Percentiles rank a stretch among this genome's conserved stretches.
Conservation (phyloP, 768 basidiomycete species). For the Paxillus involutus region DNA sequence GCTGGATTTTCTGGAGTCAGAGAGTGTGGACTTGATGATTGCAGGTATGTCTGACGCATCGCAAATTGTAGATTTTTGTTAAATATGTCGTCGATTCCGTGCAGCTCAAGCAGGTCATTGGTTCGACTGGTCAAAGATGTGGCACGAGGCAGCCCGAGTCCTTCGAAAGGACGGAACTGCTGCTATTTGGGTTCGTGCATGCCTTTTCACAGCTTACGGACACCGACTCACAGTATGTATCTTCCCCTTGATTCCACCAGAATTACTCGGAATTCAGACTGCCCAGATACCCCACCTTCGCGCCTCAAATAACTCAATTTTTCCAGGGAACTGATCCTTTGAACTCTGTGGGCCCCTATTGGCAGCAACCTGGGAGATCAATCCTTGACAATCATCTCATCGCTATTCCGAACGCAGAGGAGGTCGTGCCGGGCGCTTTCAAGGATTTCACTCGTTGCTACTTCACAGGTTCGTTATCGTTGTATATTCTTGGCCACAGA, state of each 20-base stretch:
- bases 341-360: constrained; percentile 67
- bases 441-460: constrained; percentile 49
- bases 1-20: constrained; percentile 46
- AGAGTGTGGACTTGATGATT: constrained; percentile 66
- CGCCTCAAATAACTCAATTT: constrained; percentile 60
- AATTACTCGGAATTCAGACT: constrained; percentile 75
- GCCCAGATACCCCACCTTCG: constrained; percentile 54
- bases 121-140: constrained; percentile 74
- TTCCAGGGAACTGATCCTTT: constrained; percentile 55
- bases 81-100: not conserved
- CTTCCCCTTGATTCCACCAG: constrained; percentile 23
- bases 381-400: constrained; percentile 72
- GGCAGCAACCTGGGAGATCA: constrained; percentile 77
- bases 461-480: constrained; percentile 50
- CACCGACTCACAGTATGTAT: not conserved
- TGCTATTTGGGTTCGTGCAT: constrained; percentile 65
- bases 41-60: constrained; percentile 47
- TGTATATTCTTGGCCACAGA: not conserved
- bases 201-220: not conserved
- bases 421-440: constrained; percentile 34
- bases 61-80: not conserved
- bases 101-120: constrained; percentile 81
- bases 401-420: constrained; percentile 58
- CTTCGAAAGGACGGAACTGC: constrained; percentile 61
- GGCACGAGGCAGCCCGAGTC: constrained; percentile 65